Conservation (phyloP, 2,329 filamentous ascomycete genomes). For the Zasmidium angulare region DNA sequence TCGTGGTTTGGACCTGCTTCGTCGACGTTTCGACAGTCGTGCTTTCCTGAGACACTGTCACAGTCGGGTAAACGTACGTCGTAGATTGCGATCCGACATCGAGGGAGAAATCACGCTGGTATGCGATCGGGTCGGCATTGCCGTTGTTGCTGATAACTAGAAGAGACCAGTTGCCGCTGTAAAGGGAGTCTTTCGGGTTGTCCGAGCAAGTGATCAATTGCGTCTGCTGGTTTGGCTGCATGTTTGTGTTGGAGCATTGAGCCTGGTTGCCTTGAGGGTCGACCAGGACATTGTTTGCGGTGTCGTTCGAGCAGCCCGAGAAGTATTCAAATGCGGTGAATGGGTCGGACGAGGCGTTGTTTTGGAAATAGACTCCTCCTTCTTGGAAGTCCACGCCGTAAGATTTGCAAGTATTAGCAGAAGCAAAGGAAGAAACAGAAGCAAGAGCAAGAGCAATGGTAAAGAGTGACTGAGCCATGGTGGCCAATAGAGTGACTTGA, state of each 20-base stretch:
- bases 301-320: constrained; percentile 42
- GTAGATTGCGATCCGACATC: not conserved
- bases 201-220: constrained; percentile 18
- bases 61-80: constrained; percentile 34
- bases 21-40: not conserved
- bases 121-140: not conserved
- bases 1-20: not conserved
- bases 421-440: not conserved
- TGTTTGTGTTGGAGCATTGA: constrained; percentile 34
- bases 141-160: constrained; percentile 1
- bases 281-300: constrained; percentile 45
- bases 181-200: not conserved
- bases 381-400: constrained; percentile 43
- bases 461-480: not conserved
- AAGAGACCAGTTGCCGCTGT: not conserved
- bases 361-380: constrained; percentile 47
- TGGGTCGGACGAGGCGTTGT: constrained; percentile 38
- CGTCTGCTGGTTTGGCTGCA: constrained; percentile 39
- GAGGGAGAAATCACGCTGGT: not conserved
- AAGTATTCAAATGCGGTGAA: constrained; percentile 48
- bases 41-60: constrained; percentile 24
- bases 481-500: not conserved
- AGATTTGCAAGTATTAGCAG: constrained; percentile 19
- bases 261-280: constrained; percentile 41
- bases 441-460: not conserved